Conservation (phyloP, 2,329 filamentous ascomycete genomes). For the Sphaerulina vaccinii region DNA sequence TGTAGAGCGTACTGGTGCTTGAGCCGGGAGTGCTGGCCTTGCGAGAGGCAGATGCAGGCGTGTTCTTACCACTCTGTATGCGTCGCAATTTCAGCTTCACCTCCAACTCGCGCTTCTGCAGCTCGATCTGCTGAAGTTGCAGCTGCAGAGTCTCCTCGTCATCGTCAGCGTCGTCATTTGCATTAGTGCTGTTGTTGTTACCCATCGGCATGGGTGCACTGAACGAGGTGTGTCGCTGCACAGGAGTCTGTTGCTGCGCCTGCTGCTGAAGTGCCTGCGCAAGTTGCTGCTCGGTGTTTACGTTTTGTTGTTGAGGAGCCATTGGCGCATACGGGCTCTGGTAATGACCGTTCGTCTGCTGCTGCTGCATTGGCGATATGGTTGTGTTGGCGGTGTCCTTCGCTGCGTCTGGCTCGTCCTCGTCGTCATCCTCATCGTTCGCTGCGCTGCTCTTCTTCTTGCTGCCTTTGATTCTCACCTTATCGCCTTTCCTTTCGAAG, state of each 20-base stretch:
- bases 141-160: conserved; percentile 40
- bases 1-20: conserved; percentile 25
- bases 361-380: conserved; percentile 6
- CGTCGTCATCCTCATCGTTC: conserved; percentile 24
- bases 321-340: conserved; percentile 39
- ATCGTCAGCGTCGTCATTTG: conserved; percentile 29
- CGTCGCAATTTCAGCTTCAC: conserved; percentile 39
- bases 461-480: conserved; percentile 26
- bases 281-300: conserved; percentile 33
- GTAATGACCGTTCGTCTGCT: conserved; percentile 27
- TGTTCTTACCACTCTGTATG: conserved; percentile 33
- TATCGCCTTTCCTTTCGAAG: conserved; percentile 39
- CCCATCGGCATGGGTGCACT: conserved; percentile 7
- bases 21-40: conserved; percentile 22
- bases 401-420: not conserved
- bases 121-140: conserved; percentile 38
- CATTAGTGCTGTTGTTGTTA: conserved; percentile 20
- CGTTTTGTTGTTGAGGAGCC: conserved; percentile 22
- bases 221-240: conserved; percentile 23
- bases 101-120: conserved; percentile 40
- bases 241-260: conserved; percentile 23
- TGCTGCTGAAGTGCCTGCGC: conserved; percentile 26
- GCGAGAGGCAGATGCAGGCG: conserved; percentile 19
- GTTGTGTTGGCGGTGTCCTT: conserved; percentile 9
- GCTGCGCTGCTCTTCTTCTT: conserved; percentile 24